Base-by-base conservation (phyloP, 2,329 filamentous ascomycete species). In the Paraphaeosphaeria sporulosa region DNA sequence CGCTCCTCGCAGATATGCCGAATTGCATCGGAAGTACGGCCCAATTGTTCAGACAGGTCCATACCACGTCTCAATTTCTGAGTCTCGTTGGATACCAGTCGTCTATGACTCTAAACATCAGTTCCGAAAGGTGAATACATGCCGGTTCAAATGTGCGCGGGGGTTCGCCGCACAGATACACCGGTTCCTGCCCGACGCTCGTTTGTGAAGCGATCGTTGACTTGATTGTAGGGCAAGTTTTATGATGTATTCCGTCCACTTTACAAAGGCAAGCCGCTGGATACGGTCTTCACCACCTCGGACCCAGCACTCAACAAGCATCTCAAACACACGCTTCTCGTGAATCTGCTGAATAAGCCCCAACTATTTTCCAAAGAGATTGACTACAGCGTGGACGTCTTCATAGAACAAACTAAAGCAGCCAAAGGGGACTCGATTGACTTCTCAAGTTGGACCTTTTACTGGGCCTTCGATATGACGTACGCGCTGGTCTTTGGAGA, bases 391-490 rank as follows among this genome's bases (percentile, higher is more conserved):
- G 27, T 49, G 15, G 13, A 34, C 17, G 25, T n/a, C 15, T 49
- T 49, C 19, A 36, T 49, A 5, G 10, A 49, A 49, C 5, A 36
- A n/a, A 32, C 36, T 17, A 9, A 25, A 10, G n/a, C 12, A 19
- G 3, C 12, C 2, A 12, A 51, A n/a, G 48, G 48, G 1, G 15
- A 38, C 2, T 38, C 48, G 8, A 51, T 51, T 13, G 32, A 38
- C 19, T n/a, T 51, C 21, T 51, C n/a, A 25, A 23, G 23, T 21
- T 51, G 48, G 48, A 21, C 5, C 2, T 51, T 23, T 19, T 51
- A n/a, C 12, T 51, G 48, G 48, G 30, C 32, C 6, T 51, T 51
- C 15, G 48, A 51, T n/a, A 23, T 51, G 30, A 38, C 30, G n/a
- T 38, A 38, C 19, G 30, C 30, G n/a, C 19, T 51, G 7, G 32